Evolutionary conservation across 805 yeast species (phyloP), one percentile per base, ranked within the genome.

Genomic region (Ogataea nitratoaversa): DNA sequence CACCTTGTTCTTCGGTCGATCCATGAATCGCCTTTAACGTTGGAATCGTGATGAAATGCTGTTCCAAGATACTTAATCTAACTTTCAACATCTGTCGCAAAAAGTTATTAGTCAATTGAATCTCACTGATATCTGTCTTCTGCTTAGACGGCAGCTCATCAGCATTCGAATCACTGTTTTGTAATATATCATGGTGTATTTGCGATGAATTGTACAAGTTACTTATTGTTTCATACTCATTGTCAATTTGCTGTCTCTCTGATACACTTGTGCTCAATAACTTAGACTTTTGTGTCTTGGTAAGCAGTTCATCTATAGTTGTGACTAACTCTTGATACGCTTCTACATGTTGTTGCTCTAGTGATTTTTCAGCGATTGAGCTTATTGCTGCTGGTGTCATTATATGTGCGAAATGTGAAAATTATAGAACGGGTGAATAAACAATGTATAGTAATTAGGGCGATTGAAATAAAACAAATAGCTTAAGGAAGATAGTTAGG

Each of bases 281-380:
- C n/a, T 35, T 41, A 18, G 34, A 28, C n/a, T 34, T 16, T 14
- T 39, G 40, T 4, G 58, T 44, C 19, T 41, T 39, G 8, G 48
- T 38, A 38, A 62, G 42, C 8, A 71, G 44, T 14, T 54, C 47
- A 40, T 71, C 74, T 19, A 69, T 38, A 0, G 57, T 44, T 14
- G 46, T 34, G 4, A 67, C 43, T 12, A 70, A 46, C 17, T 60
- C 56, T n/a, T 49, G 44, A 41, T 69, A 65, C 0, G 62, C 46
- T 20, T 47, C 38, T 0, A 62, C 65, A 40, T 68, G 67, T 42
- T 54, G 54, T 28, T 42, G 35, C 41, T 52, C 59, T n/a, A 53
- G 46, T n/a, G 36, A 35, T n/a, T 16, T 27, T 16, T 34, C 19
- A 5, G 23, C 19, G 28, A 17, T 32, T 31, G 34, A 18, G 14